Evolutionary conservation across 2,329 filamentous ascomycete genomes (phyloP).

Genomic region (Fusarium clavum): DNA sequence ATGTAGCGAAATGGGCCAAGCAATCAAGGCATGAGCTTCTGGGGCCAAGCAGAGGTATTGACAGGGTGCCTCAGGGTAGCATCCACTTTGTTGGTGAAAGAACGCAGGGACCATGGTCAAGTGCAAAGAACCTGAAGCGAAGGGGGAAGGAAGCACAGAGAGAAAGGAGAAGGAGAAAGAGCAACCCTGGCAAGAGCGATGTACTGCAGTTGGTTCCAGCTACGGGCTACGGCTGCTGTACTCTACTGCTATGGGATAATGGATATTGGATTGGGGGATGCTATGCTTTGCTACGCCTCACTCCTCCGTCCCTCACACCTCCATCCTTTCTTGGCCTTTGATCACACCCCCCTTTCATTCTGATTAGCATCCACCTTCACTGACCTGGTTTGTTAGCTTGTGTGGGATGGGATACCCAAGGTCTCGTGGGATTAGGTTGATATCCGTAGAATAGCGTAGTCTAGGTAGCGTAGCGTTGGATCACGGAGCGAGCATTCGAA

Average conservation of each 20-base stretch:
- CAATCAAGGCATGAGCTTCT: constrained; percentile 23
- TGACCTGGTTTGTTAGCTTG: neutral
- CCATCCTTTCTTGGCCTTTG: constrained; percentile 3
- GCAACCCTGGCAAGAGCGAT: constrained; percentile 3
- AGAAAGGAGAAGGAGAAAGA: constrained; percentile 8
- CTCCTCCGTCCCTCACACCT: constrained; percentile 5
- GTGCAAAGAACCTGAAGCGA: constrained; percentile 8
- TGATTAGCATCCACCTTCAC: neutral
- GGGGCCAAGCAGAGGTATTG: constrained; percentile 3
- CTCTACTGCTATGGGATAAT: neutral
- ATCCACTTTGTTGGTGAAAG: constrained; percentile 8
- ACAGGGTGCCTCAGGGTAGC: constrained; percentile 15
- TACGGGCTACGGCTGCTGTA: neutral
- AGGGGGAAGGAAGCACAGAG: constrained; percentile 16
- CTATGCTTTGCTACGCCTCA: constrained; percentile 5
- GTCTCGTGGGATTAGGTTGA: constrained; percentile 31
- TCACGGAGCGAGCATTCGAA: neutral
- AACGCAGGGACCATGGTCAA: constrained; percentile 20
- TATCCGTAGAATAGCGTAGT: constrained; percentile 8
- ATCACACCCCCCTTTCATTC: neutral
- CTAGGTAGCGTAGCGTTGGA: constrained; percentile 13
- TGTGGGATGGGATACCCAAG: constrained; percentile 17
- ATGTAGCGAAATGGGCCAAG: constrained; percentile 40
- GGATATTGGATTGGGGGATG: neutral
- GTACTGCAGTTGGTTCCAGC: neutral